Conservation (phyloP, 129 eudicot species). For the Deinandra increscens region DNA sequence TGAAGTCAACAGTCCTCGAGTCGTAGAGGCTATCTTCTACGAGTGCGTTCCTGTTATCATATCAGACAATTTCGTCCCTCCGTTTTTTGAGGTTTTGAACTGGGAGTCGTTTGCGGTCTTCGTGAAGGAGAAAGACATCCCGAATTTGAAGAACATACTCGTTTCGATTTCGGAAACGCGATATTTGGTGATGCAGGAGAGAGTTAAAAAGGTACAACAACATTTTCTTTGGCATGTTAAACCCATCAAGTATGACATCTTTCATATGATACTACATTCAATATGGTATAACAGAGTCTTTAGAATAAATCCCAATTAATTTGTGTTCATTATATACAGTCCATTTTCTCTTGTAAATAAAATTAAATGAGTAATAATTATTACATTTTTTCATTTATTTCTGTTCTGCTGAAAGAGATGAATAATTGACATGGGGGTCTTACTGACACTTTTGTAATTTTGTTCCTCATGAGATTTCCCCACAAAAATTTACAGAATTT, state of each 20-base stretch:
- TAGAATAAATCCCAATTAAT: constrained; percentile 29
- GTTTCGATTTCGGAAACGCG: constrained; percentile 45
- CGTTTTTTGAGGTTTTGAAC: constrained; percentile 63
- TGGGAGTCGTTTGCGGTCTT: constrained; percentile 80
- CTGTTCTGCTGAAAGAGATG: background rate
- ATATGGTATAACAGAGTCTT: constrained; percentile 72
- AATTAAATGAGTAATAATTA: background rate
- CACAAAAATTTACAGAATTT: too few species aligned
- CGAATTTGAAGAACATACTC: constrained; percentile 59
- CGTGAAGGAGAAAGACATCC: constrained; percentile 65
- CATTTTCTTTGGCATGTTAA: constrained; percentile 67
- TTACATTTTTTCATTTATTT: background rate
- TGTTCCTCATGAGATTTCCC: constrained; percentile 12
- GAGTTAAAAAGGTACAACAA: constrained; percentile 47
- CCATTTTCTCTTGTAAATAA: background rate
- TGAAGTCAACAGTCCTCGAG: constrained; percentile 84
- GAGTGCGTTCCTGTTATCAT: constrained; percentile 80
- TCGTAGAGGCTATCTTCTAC: constrained; percentile 69
- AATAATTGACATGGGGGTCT: background rate
- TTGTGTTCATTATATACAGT: background rate
- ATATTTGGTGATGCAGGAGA: constrained; percentile 55
- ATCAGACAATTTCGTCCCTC: constrained; percentile 78
- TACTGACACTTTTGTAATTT: constrained; percentile 13
- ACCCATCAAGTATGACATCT: constrained; percentile 63
- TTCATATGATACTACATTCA: constrained; percentile 71